A percentile compares a stretch with the other conserved stretches of the same genome.
phyloP scores from a whole-genome alignment of 2,329 filamentous ascomycete species.

The Epicoccum sorghinum region DNA sequence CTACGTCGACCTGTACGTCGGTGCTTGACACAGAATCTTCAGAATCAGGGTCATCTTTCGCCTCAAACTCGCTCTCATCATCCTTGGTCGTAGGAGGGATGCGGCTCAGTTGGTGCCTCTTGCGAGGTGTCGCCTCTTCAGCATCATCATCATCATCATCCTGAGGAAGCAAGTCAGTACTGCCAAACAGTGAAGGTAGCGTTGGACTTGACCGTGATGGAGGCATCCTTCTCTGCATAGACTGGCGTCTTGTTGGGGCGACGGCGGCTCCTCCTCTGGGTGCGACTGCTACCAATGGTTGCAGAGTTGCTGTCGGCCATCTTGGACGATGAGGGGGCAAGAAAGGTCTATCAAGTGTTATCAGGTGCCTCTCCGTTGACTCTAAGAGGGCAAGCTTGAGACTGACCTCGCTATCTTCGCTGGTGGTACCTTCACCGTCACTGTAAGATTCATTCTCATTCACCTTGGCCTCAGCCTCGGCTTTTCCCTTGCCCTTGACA shows the following conservation, averaged over 20 bases:
- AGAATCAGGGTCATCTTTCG: slow-evolving; percentile 12
- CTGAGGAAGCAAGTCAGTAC: slow-evolving; percentile 2
- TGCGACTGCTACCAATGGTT: background rate
- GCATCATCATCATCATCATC: slow-evolving; percentile 11
- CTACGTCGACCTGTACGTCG: slow-evolving; percentile 6
- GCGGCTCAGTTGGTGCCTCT: slow-evolving; percentile 18
- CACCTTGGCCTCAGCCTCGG: too few species aligned
- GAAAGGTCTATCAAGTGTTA: too few species aligned
- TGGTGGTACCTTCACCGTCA: background rate
- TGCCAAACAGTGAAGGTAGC: background rate
- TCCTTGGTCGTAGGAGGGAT: slow-evolving; percentile 1
- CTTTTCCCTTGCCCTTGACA: too few species aligned
- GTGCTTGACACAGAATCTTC: slow-evolving; percentile 14
- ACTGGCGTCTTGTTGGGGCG: slow-evolving; percentile 1
- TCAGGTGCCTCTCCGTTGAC: too few species aligned
- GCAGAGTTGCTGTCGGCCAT: background rate
- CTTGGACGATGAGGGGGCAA: background rate
- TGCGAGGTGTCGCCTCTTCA: slow-evolving; percentile 9
- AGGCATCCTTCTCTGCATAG: slow-evolving; percentile 12
- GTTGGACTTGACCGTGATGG: slow-evolving; percentile 10
- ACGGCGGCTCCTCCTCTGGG: slow-evolving; percentile 10
- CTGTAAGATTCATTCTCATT: too few species aligned
- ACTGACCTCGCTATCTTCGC: too few species aligned
- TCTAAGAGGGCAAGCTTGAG: too few species aligned
- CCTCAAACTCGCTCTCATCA: slow-evolving; percentile 27